Evolutionary conservation across 1,284 basidiomycete species (phyloP), one percentile per base, ranked within the genome.

Genomic region (Irpex lacteus): DNA sequence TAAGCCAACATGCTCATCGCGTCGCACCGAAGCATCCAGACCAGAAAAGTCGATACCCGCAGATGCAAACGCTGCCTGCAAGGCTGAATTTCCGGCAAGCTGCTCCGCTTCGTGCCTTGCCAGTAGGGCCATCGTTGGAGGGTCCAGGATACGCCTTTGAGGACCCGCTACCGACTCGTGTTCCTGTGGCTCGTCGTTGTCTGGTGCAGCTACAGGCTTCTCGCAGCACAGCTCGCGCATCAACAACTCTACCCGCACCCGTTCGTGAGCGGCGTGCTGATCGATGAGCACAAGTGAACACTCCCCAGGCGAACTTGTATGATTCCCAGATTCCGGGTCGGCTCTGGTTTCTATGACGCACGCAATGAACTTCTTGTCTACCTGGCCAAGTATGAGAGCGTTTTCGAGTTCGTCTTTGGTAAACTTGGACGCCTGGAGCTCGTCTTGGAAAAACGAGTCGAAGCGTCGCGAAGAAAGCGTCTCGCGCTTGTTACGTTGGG

Each of bases 191-290:
- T 32, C 44, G 3, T 26, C 50, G 9, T 26, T 26, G 21, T 9
- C 19, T 18, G 5, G 4, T 18, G 19, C 4, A 8, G 50, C 15
- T 18, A 8, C 40, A 5, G 26, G 47, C 13, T 73, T 66, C 87
- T 78, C 86, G 62, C 79, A 71, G 73, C 91, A 92, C 19, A 94
- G 75, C 60, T 88, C 85, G 66, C 82, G 81, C 63, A 96, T 80
- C 72, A 94, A 90, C n/a, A 80, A 78, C 75, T 98, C 96, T 57
- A 98, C 91, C 21, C 94, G 86, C 36, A 96, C 80, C 7, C 96
- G 87, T 77, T 98, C 96, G 73, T 98, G 94, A 6, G 95, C 96
- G 4, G 96, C 96, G 73, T 98, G 96, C 75, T 98, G 96, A 77
- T 98, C 96, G 54, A 98, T 83, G 63, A 98, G 81, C 32, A 96